Base-by-base conservation (phyloP, 2,329 filamentous ascomycete species). In the Aspergillus sp. region DNA sequence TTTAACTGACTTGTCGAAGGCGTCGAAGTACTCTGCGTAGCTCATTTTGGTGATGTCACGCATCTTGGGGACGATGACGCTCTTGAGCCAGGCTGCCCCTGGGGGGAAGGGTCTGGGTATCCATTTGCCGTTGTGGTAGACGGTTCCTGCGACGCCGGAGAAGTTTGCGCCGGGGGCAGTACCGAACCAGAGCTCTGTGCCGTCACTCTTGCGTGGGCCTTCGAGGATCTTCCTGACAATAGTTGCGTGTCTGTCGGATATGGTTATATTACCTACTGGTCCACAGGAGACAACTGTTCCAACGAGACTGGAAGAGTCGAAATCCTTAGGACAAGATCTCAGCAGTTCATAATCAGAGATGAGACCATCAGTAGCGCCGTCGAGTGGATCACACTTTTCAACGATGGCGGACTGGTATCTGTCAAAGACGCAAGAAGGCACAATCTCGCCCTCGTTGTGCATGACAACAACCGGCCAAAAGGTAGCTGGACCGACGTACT, bases 281-380 rank as follows among this genome's bases (percentile, higher is more conserved):
- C 11, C 9, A 12, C 56, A 58, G 7, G 13, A 2, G 4, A 54
- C 46, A 1, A 3, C 27, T 0, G 39, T 20, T 2, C 46, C 53
- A 8, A 56, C 8, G 2, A 59, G 40, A 5, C 5, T 6, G 1
- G 7, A 20, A 5, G 59, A 13, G n/a, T 54, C 5, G 24, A 56
- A 61, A 9, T 4, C 19, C 13, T 15, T 15, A 1, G n/a, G 17
- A n/a, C 56, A 61, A 11, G 9, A 24, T 3, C 13, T 15, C 2
- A 49, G n/a, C 0, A 51, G n/a, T 4, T 50, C 37, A 5, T 59
- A 58, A 12, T 58, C 49, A 2, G 64, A 64, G 27, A 71, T 67
- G 4, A 70, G 45, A 1, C 63, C 66, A 20, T 71, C 69, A 8
- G 22, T 54, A 5, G 64, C 63, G 0, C 69, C 68, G 41, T 71